Evolutionary conservation across 2,329 filamentous ascomycete genomes (phyloP), one percentile per base, ranked within the genome.

Genomic region (Alternaria viburni): DNA sequence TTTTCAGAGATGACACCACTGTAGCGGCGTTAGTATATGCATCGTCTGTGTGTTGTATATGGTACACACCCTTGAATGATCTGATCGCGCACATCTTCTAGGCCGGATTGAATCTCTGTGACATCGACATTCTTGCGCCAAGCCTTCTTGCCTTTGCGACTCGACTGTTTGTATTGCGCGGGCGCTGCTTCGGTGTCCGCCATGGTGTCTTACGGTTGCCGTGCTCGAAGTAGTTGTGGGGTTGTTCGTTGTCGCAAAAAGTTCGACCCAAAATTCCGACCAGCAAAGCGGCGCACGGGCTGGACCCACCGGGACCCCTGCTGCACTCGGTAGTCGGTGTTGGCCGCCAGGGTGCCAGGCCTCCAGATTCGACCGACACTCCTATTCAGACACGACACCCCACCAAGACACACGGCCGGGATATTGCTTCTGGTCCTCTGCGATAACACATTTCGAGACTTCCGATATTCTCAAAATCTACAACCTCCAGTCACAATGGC

Each of bases 121-220:
- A 98, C 88, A 81, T 99, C 93, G 80, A 99, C 93, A 83, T 99
- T 97, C 81, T 98, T 99, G 77, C 96, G 88, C 96, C 96, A 99
- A 30, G 96, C 95, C 84, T 97, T 98, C 83, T 98, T 98, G 74
- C 96, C 96, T 80, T 99, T 99, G 78, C 96, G 88, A 6, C 95
- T 98, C 25, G 93, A 89, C 81, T 99, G 96, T 68, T 88, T 93
- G 82, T 91, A 89, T 70, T 96, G 93, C 67, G 90, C 89, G 11
- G 93, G 94, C 17, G 92, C 91, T 36, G 85, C 81, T 12, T 71
- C 72, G 23, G 67, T 59, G 51, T 67, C 68, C 7, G 69, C 69
- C 72, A 74, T 74, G n/a, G 26, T 65, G 17, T 49, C 32, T 46
- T 54, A 26, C 13, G 21, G 58, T 59, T 41, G 62, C 46, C n/a